These are phyloP conservation scores for Leccinellum albellum DNA, from an alignment of 768 basidiomycete species.

Conservation along the genomic window DNA sequence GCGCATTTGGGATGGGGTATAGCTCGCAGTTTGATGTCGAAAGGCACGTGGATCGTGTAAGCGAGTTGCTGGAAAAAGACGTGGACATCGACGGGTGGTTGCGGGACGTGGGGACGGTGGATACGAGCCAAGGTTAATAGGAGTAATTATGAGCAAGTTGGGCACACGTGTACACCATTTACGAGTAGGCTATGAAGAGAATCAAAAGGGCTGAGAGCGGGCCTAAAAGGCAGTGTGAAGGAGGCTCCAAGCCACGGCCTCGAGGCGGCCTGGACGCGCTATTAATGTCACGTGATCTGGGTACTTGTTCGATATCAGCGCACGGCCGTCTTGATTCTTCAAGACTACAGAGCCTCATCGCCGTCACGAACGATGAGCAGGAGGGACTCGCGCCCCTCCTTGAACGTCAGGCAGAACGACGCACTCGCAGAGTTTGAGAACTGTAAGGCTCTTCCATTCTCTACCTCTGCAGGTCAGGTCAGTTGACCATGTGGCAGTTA, in stretches of 20 bases:
- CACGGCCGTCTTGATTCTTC: slow-evolving; percentile 14
- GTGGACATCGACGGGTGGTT: slow-evolving; percentile 56
- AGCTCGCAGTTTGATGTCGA: slow-evolving; percentile 61
- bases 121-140: slow-evolving; percentile 20
- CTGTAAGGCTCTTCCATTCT: slow-evolving; percentile 46
- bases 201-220: slow-evolving; percentile 10
- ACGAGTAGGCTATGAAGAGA: slow-evolving; percentile 3
- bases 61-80: slow-evolving; percentile 54
- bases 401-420: slow-evolving; percentile 68
- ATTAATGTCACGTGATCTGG: slow-evolving; percentile 26
- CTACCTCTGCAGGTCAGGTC: too few relatives aligned
- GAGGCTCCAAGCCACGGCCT: slow-evolving; percentile 18
- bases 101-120: slow-evolving; percentile 37
- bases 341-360: slow-evolving; percentile 3
- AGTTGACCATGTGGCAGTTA: slow-evolving; percentile 52
- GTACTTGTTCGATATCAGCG: slow-evolving; percentile 35
- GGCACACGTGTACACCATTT: slow-evolving; percentile 22
- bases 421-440: slow-evolving; percentile 81
- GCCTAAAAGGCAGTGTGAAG: slow-evolving; percentile 28
- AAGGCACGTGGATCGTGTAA: slow-evolving; percentile 49
- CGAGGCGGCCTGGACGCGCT: slow-evolving; percentile 26
- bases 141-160: background rate
- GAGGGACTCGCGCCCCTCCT: slow-evolving; percentile 41
- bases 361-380: slow-evolving; percentile 30
- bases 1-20: slow-evolving; percentile 40